Evolutionary conservation across 2,329 filamentous ascomycete genomes (phyloP).

Genomic region (Cladophialophora psammophila): DNA sequence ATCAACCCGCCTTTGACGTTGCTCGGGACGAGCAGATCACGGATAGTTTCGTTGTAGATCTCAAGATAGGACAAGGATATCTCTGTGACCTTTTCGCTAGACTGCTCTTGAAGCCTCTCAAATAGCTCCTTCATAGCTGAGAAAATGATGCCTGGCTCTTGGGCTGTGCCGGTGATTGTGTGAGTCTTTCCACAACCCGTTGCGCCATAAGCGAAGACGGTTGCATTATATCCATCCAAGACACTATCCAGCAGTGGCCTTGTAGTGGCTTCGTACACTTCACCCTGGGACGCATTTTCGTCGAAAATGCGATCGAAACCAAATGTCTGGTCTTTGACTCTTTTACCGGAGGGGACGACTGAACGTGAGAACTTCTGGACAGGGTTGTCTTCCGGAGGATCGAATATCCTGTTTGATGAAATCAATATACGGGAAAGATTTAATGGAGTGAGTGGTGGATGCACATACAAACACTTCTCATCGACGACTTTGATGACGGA

Average conservation of each 20-base stretch:
- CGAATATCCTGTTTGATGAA: conserved; percentile 77
- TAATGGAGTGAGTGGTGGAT: neutral
- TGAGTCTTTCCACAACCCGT: conserved; percentile 99
- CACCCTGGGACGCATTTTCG: conserved; percentile 87
- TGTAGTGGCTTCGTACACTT: conserved; percentile 95
- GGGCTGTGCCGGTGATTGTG: conserved; percentile 90
- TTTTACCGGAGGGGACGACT: conserved; percentile 82
- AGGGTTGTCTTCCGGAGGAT: conserved; percentile 93
- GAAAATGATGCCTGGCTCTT: conserved; percentile 97
- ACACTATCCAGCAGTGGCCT: conserved; percentile 91
- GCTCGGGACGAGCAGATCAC: conserved; percentile 86
- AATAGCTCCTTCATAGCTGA: conserved; percentile 99
- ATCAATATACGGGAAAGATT: neutral
- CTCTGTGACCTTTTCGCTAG: conserved; percentile 86
- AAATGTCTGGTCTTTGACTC: conserved; percentile 96
- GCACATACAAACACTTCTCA: conserved; percentile 89
- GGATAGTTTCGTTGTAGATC: conserved; percentile 99
- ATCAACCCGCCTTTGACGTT: conserved; percentile 84
- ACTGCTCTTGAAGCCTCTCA: conserved; percentile 88
- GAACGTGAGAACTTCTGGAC: conserved; percentile 86
- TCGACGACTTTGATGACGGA: conserved; percentile 96
- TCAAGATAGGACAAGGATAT: conserved; percentile 93
- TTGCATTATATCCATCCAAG: conserved; percentile 97
- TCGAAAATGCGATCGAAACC: conserved; percentile 97
- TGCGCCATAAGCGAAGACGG: conserved; percentile 96